These are phyloP conservation scores for Caloboletus firmus DNA, from an alignment of 1,284 basidiomycete genomes.

Conservation along the genomic window DNA sequence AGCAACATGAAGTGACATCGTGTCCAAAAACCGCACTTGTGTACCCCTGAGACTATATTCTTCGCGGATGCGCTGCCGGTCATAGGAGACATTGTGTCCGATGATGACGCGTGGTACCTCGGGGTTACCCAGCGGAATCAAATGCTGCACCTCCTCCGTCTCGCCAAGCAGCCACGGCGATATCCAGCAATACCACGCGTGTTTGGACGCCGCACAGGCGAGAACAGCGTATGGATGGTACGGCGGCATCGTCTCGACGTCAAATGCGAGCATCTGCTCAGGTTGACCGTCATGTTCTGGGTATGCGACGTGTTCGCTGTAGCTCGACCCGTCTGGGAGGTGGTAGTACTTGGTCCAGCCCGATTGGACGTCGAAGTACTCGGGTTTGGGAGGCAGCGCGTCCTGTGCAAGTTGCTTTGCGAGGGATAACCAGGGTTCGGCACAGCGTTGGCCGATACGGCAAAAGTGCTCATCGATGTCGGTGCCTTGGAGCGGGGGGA, in stretches of 20 bases:
- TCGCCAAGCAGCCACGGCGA: conserved; percentile 88
- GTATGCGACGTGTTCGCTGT: conserved; percentile 59
- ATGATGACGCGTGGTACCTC: conserved; percentile 67
- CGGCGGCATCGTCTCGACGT: conserved; percentile 91
- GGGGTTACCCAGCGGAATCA: conserved; percentile 72
- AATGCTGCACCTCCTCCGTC: conserved; percentile 61
- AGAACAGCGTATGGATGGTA: conserved; percentile 84
- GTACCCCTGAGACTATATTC: conserved; percentile 80
- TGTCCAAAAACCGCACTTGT: conserved; percentile 87
- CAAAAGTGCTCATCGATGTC: conserved; percentile 91
- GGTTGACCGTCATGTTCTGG: conserved; percentile 59
- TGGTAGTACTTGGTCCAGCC: conserved; percentile 92
- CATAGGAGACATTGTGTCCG: conserved; percentile 96
- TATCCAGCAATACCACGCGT: conserved; percentile 95
- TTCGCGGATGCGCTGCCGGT: conserved; percentile 80
- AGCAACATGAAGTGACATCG: conserved; percentile 93
- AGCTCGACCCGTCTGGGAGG: conserved; percentile 63
- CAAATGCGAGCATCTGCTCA: conserved; percentile 84
- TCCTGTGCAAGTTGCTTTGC: conserved; percentile 63
- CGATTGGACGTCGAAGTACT: conserved; percentile 72
- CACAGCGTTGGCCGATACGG: conserved; percentile 67
- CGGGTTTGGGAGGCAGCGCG: conserved; percentile 63
- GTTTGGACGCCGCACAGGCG: conserved; percentile 83
- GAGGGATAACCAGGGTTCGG: conserved; percentile 82
- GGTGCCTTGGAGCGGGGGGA: conserved; percentile 82